Conservation (phyloP, 441 rosid species). For the Raphanus hybrid region DNA sequence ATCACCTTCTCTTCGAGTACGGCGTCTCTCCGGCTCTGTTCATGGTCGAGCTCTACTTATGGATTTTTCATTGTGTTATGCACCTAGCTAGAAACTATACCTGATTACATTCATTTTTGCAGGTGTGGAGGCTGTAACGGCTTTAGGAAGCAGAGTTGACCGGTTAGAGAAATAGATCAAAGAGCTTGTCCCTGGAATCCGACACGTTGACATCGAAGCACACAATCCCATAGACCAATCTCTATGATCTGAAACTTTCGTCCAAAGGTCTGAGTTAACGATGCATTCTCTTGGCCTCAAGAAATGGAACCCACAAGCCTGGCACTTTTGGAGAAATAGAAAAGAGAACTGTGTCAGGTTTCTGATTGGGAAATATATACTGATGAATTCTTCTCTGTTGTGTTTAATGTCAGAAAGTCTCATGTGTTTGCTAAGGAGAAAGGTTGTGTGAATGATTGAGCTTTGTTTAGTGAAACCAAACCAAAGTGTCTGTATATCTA, state of each 20-base stretch:
- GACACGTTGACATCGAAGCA: no score
- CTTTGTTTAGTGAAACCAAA: not conserved
- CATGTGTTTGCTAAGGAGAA: not conserved
- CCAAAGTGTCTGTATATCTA: not conserved
- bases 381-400: not conserved
- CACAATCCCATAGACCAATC: no score
- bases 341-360: not conserved
- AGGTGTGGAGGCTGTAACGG: no score
- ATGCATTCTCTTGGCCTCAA: constrained; percentile 22
- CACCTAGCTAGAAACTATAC: no score
- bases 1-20: constrained; percentile 61
- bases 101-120: no score
- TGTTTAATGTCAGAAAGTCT: not conserved
- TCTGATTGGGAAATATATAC: not conserved
- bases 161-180: no score
- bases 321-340: not conserved
- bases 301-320: constrained; percentile 20
- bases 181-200: no score
- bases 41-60: no score
- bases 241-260: not conserved
- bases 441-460: not conserved
- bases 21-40: constrained; percentile 44
- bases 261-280: not conserved
- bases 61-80: no score
- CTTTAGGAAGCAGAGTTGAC: no score